Evolutionary conservation across 176 grass and related monocot genomes (phyloP), one percentile per base, ranked within the genome.

Genomic region (Ensete ventricosum): DNA sequence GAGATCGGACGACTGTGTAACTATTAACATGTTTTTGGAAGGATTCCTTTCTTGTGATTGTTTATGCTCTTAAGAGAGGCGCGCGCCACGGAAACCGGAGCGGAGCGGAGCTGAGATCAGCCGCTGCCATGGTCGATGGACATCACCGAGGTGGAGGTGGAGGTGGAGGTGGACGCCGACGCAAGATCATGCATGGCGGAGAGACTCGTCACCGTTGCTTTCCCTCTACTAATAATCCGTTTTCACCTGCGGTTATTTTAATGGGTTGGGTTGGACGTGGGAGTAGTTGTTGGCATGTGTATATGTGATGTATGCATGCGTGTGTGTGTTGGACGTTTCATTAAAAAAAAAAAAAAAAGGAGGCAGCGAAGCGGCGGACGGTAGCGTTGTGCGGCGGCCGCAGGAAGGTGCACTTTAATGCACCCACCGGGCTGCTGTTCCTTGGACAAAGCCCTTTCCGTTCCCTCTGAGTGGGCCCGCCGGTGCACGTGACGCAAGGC

Each of bases 321-420:
- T 2, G 25, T 69, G 66, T 69, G 29, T n/a, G 43, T 19, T 50
- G 27, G 2, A 69, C 66, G 50, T 69, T 69, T 69, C 49, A 50
- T 69, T 50, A 69, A 69, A 49, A 69, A 23, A 23, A 23, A 0
- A 23, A 23, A 23, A 69, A 69, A 69, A 49, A 69, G 34, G 8
- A 69, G 16, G 34, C 66, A 50, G 26, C 66, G 66, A 69, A 69
- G 66, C 26, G 66, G 66, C 66, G 66, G 66, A 69, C 66, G 66
- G 27, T 50, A 19, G 26, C 49, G 29, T 10, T 69, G 66, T 69
- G 27, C 66, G 66, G 26, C 66, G 66, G 66, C 66, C 13, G 66
- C 66, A 69, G 26, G 24, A 14, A 9, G 66, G 66, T 69, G 66
- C 3, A 69, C 66, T 49, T 69, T 69, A 69, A 69, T 69, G 66